phyloP scores from a whole-genome alignment of 2,329 filamentous ascomycete species.

The Penicillium italicum region DNA sequence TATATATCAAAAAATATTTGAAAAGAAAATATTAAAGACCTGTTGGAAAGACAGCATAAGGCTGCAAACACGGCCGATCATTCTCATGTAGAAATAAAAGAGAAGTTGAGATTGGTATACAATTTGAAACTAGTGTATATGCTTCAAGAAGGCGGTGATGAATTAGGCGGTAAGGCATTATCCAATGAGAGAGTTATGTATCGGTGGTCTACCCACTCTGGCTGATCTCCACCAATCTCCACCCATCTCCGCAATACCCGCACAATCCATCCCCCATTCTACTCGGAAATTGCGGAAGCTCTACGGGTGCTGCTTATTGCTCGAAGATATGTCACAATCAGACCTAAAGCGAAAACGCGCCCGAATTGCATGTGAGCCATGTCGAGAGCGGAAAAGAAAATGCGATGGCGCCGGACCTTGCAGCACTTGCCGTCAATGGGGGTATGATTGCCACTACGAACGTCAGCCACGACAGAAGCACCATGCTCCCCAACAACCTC shows the following conservation, averaged over 20 bases:
- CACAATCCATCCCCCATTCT: neutral
- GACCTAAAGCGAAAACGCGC: conserved; percentile 24
- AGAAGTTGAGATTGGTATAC: no score
- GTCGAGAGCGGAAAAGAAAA: conserved; percentile 30
- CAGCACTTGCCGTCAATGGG: conserved; percentile 27
- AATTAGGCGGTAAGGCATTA: no score
- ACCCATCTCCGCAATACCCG: neutral
- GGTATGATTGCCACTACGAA: conserved; percentile 30
- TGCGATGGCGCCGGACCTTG: conserved; percentile 29
- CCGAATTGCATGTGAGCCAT: conserved; percentile 28
- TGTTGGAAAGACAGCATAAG: no score
- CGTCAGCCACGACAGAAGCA: conserved; percentile 6
- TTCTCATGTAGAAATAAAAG: no score
- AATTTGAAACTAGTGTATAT: no score
- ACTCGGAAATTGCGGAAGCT: conserved; percentile 2
- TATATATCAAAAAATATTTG: no score
- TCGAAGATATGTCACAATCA: neutral
- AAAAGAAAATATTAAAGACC: no score
- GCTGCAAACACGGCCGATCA: no score
- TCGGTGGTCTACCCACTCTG: no score
- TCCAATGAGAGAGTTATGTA: no score
- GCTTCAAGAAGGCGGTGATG: no score
- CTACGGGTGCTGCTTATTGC: neutral
- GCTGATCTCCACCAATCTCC: no score
- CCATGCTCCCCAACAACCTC: neutral